A percentile compares a stretch with the other conserved stretches of the same genome.
Conservation (phyloP, 306 rosid species). For the Acmispon strigosus region DNA sequence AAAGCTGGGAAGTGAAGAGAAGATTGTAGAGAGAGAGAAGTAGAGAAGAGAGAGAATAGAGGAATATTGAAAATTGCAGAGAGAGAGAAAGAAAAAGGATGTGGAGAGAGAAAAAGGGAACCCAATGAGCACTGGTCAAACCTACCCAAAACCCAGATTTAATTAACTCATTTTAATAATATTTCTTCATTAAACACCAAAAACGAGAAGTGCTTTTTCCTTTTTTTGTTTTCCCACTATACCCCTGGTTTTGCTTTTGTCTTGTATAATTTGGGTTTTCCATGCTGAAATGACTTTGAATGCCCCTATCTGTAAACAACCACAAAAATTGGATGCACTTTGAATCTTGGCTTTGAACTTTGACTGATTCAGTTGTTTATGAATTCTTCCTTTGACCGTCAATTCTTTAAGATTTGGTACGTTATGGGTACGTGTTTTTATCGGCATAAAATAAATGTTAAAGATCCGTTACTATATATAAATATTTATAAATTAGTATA, state of each 20-base stretch:
- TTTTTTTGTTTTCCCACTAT: background rate
- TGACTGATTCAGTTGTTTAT: background rate
- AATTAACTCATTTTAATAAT: conserved; percentile 32
- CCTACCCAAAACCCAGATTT: conserved; percentile 54
- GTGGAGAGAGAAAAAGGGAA: conserved; percentile 27
- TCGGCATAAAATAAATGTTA: background rate
- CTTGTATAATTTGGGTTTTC: background rate
- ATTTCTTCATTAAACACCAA: conserved; percentile 26
- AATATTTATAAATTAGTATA: background rate
- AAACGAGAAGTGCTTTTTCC: conserved; percentile 18
- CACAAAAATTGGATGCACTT: background rate
- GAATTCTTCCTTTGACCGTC: background rate
- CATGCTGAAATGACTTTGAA: background rate
- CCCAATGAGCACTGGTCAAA: conserved; percentile 83
- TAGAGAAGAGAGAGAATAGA: conserved; percentile 2
- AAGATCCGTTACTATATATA: background rate
- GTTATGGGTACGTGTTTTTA: background rate
- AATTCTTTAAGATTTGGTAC: background rate
- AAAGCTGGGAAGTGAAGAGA: conserved; percentile 34
- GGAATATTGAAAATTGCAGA: conserved; percentile 24
- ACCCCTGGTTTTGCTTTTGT: background rate
- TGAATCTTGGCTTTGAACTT: conserved; percentile 10
- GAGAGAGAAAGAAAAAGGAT: conserved; percentile 15
- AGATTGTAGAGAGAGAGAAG: conserved; percentile 33
- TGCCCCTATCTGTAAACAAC: background rate